Evolutionary conservation across 768 basidiomycete genomes (phyloP).

Genomic region (Grammothele lineata): DNA sequence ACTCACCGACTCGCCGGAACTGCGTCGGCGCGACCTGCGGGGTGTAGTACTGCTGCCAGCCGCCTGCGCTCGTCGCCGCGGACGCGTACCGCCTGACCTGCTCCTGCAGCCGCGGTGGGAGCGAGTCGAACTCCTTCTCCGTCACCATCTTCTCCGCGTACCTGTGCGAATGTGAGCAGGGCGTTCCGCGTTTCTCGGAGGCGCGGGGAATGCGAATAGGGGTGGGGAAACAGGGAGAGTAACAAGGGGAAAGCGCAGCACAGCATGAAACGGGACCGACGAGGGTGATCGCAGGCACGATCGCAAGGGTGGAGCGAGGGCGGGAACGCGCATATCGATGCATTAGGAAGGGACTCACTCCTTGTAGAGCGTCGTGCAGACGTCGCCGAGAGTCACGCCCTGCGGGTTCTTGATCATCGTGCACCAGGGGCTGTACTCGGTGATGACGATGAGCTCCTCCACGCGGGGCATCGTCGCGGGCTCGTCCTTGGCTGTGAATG

Average conservation of each 20-base stretch:
- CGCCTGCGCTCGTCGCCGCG: slow-evolving; percentile 23
- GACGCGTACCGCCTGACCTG: slow-evolving; percentile 61
- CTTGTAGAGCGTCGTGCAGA: slow-evolving; percentile 68
- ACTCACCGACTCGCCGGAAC: slow-evolving; percentile 62
- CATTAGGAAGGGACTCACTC: slow-evolving; percentile 48
- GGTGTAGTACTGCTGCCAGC: slow-evolving; percentile 44
- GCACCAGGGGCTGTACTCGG: slow-evolving; percentile 69
- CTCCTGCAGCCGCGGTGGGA: slow-evolving; percentile 66
- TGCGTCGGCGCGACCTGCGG: slow-evolving; percentile 41
- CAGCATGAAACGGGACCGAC: no score
- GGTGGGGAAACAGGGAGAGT: no score
- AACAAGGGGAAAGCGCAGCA: no score
- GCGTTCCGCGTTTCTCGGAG: no score
- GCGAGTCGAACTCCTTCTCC: slow-evolving; percentile 55
- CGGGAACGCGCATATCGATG: no score
- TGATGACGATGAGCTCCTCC: slow-evolving; percentile 32
- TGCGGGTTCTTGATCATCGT: slow-evolving; percentile 65
- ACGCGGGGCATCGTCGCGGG: slow-evolving; percentile 37
- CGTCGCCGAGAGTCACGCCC: slow-evolving; percentile 74
- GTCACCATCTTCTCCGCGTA: slow-evolving; percentile 68
- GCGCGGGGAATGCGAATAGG: no score
- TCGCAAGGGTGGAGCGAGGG: no score
- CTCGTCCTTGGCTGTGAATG: slow-evolving; percentile 38
- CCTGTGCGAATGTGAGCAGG: slow-evolving; percentile 34
- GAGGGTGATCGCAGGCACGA: no score